phyloP scores from a whole-genome alignment of 352 stramenopile genomes.

The Phytophthora syringae region DNA sequence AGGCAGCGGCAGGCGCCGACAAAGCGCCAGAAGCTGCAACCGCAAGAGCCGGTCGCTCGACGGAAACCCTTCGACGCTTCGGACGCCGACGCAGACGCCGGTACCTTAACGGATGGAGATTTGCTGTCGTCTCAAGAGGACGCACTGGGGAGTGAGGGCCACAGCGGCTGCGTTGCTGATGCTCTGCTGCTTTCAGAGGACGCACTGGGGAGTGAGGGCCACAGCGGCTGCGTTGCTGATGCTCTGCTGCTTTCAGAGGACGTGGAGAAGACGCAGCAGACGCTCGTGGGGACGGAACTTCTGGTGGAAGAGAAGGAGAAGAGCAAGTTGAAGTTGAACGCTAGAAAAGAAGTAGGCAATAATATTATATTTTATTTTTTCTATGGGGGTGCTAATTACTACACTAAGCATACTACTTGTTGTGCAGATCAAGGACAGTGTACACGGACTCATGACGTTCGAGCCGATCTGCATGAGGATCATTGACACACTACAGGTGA shows the following conservation, averaged over 20 bases:
- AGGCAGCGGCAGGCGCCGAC: conserved; percentile 35
- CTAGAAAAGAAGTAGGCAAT: conserved; percentile 55
- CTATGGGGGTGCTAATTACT: background rate
- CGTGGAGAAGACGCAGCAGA: background rate
- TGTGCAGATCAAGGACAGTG: conserved; percentile 82
- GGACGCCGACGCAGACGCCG: conserved; percentile 21
- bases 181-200: conserved; percentile 3
- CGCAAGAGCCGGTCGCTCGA: conserved; percentile 7
- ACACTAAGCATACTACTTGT: background rate
- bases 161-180: conserved; percentile 10
- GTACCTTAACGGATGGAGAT: conserved; percentile 65
- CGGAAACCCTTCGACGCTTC: conserved; percentile 13
- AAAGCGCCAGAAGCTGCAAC: conserved; percentile 40
- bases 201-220: conserved; percentile 13
- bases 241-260: conserved; percentile 3
- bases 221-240: conserved; percentile 10
- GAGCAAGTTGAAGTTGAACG: conserved; percentile 37
- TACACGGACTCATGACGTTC: conserved; percentile 80
- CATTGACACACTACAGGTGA: conserved; percentile 83
- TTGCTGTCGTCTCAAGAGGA: conserved; percentile 69
- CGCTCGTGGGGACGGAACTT: background rate
- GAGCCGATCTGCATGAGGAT: conserved; percentile 85
- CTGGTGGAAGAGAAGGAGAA: conserved; percentile 4
- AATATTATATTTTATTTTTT: background rate
- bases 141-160: conserved; percentile 12